Evolutionary conservation across 1,284 basidiomycete genomes (phyloP), one percentile per base, ranked within the genome.

Genomic region (Cutaneotrichosporon sp.): DNA sequence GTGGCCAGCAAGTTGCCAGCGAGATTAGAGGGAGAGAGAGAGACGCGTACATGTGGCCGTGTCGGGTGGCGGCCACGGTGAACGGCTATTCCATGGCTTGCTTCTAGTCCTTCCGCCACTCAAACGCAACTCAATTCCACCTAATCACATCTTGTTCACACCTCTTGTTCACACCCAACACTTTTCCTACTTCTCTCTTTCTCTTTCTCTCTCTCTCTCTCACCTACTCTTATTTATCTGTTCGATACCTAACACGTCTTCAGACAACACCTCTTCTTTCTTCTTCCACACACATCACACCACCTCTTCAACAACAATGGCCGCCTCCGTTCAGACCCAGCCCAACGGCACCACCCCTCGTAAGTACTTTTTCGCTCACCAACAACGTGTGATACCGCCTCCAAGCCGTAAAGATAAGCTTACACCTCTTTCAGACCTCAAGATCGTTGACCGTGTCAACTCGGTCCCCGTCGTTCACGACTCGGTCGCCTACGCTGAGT

Each of bases 381-480:
- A n/a, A n/a, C n/a, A n/a, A n/a, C n/a, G n/a, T 26, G 22, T 16
- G 7, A 20, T 20, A 24, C 29, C 29, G 9, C 14, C 29, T 14
- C 14, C 29, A 31, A 31, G n/a, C 14, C 11, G 24, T 22, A 27
- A 12, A n/a, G 35, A 19, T 17, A 38, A 3, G 33, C 51, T 52
- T 5, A 52, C 51, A 25, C 3, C 39, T n/a, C n/a, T n/a, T n/a
- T 19, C 52, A 73, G 73, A 65, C 49, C 70, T 72, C 66, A 66
- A 72, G 65, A 74, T 75, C 54, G 67, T 75, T 44, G 57, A 61
- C 24, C 66, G 70, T 25, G 61, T 75, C 32, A 68, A 71, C 49
- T 58, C 63, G 26, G 66, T 75, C 35, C 74, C 74, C 29, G 63
- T 67, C 54, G 63, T 75, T 35, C 71, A 74, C 56, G 74, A 74